Evolutionary conservation across 306 rosid genomes (phyloP), one percentile per base, ranked within the genome.

Genomic region (Sicyos baderoa): DNA sequence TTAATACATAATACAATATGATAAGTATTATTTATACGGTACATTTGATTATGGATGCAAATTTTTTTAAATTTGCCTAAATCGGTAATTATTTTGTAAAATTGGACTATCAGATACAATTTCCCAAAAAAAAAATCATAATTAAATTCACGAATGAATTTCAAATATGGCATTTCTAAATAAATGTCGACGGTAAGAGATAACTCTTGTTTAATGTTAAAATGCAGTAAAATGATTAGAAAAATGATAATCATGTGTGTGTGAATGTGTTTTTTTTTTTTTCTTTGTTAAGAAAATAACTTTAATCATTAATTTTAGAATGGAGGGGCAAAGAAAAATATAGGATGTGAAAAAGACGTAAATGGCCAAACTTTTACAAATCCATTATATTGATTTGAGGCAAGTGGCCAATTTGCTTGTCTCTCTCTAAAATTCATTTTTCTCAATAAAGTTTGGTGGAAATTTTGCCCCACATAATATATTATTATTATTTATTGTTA

Each of bases 371-470:
- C 12, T 12, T n/a, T 35, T 37, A 35, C 8, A 9, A 49, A 62
- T 62, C 0, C 68, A 62, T n/a, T n/a, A n/a, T n/a, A n/a, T 17
- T 62, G 62, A 12, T 56, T 56, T 56, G 0, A 22, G 29, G 11
- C 70, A 44, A 63, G 11, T 64, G 44, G 54, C n/a, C 70, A 64
- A 64, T 42, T 63, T 17, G 50, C n/a, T 1, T 3, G 17, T 62
- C 29, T 25, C 47, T 42, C 17, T 63, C 49, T 35, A 35, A 64
- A 64, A 21, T 2, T 64, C 53, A 29, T 11, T 64, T 64, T 45
- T 60, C 66, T 60, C 70, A 19, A 42, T 14, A 42, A 42, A 42
- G 18, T 63, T 63, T 44, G 37, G 70, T 64, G 70, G 35, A 6
- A 19, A 44, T 0, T 13, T 10, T 44, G 53, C 18, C 54, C 70